Evolutionary conservation across 2,329 filamentous ascomycete species (phyloP).

Genomic region (Fusarium tanahbumbuense): DNA sequence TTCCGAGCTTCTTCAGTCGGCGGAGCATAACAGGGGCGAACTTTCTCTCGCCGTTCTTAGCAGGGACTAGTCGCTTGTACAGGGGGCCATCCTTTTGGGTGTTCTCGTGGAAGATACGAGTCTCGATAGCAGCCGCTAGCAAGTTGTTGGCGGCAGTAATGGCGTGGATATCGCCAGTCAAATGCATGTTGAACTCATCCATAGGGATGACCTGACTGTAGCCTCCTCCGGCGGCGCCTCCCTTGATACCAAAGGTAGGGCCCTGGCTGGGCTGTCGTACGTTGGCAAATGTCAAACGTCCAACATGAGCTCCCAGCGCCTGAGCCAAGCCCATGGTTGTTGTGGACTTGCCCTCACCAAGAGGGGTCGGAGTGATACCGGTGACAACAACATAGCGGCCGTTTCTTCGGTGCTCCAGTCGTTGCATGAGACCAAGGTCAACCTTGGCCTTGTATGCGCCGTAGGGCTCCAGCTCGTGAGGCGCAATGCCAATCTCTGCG

Average conservation of each 20-base stretch:
- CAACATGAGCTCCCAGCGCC: slow-evolving; percentile 88
- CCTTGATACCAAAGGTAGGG: slow-evolving; percentile 98
- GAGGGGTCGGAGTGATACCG: slow-evolving; percentile 94
- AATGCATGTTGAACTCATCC: slow-evolving; percentile 98
- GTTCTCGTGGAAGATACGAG: slow-evolving; percentile 97
- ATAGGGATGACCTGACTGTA: slow-evolving; percentile 99
- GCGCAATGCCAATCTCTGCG: slow-evolving; percentile 85
- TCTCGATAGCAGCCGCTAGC: slow-evolving; percentile 94
- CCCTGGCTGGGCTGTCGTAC: slow-evolving; percentile 97
- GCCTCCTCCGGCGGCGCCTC: slow-evolving; percentile 93
- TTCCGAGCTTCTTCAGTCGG: slow-evolving; percentile 93
- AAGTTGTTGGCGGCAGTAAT: slow-evolving; percentile 98
- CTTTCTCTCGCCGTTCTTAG: slow-evolving; percentile 87
- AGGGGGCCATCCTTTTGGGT: slow-evolving; percentile 92
- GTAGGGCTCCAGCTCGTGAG: slow-evolving; percentile 93
- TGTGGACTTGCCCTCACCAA: slow-evolving; percentile 98
- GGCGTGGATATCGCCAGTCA: slow-evolving; percentile 98
- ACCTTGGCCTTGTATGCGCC: slow-evolving; percentile 97
- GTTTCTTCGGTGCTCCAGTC: slow-evolving; percentile 86
- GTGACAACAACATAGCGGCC: slow-evolving; percentile 93
- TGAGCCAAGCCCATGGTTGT: slow-evolving; percentile 97
- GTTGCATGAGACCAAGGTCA: slow-evolving; percentile 81
- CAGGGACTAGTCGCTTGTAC: slow-evolving; percentile 87
- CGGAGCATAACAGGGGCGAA: slow-evolving; percentile 94
- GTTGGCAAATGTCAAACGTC: slow-evolving; percentile 92